Conservation (phyloP, 257 asterid genomes). For the Mitragyna speciosa region DNA sequence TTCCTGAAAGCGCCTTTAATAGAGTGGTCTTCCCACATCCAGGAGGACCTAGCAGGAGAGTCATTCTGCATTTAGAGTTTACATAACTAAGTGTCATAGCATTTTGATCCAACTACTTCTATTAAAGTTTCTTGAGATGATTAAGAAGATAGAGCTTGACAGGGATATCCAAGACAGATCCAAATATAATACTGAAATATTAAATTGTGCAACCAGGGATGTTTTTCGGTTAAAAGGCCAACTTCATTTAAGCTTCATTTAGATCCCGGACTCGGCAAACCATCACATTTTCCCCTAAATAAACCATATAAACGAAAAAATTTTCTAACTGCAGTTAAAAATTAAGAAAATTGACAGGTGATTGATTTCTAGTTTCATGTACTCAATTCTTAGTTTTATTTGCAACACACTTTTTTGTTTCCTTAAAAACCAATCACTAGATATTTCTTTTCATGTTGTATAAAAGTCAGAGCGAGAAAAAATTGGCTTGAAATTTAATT, state of each 20-base stretch:
- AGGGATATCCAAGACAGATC: not conserved
- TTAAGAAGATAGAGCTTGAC: not conserved
- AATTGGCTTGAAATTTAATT: too few relatives aligned
- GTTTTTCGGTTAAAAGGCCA: not conserved
- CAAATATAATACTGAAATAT: not conserved
- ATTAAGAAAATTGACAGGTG: too few relatives aligned
- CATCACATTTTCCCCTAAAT: too few relatives aligned
- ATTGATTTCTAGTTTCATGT: too few relatives aligned
- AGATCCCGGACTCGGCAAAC: too few relatives aligned
- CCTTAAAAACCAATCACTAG: too few relatives aligned
- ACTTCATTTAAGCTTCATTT: not conserved
- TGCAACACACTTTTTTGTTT: too few relatives aligned
- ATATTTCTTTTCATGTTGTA: too few relatives aligned
- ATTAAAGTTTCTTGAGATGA: not conserved
- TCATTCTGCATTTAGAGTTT: slow-evolving; percentile 45
- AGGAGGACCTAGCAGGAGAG: slow-evolving; percentile 73
- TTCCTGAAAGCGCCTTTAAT: slow-evolving; percentile 70
- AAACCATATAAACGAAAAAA: too few relatives aligned
- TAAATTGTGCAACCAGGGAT: not conserved
- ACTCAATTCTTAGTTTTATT: too few relatives aligned
- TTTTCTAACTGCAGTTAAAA: too few relatives aligned
- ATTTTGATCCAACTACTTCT: not conserved
- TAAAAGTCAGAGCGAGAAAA: too few relatives aligned
- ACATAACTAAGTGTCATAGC: slow-evolving; percentile 6
- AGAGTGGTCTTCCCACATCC: slow-evolving; percentile 74